Evolutionary conservation across 2,329 filamentous ascomycete species (phyloP).

Genomic region (Juglanconis sp.): DNA sequence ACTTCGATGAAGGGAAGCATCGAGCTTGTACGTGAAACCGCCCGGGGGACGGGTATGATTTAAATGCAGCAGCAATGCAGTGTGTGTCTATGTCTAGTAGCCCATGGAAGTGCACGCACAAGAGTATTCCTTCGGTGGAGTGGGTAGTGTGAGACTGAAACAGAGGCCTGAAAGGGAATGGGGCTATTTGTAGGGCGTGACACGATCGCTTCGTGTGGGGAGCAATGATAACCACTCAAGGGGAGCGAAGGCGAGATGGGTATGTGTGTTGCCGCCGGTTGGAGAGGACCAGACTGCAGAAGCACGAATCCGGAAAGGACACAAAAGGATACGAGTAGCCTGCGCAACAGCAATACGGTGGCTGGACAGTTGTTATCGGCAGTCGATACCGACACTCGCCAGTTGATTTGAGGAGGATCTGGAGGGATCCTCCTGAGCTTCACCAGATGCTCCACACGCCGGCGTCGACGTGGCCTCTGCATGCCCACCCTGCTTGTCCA

Average conservation of each 20-base stretch:
- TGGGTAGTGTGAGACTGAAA: not conserved
- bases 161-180: not conserved
- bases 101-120: too few species aligned
- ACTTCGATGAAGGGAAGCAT: conserved; percentile 59
- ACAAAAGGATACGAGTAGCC: not conserved
- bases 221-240: conserved; percentile 1
- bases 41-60: conserved; percentile 1
- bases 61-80: conserved; percentile 1
- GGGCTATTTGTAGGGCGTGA: not conserved
- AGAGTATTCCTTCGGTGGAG: too few species aligned
- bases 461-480: conserved; percentile 4
- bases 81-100: too few species aligned
- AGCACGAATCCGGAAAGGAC: conserved; percentile 10
- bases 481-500: too few species aligned
- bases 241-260: not conserved
- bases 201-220: not conserved
- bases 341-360: not conserved
- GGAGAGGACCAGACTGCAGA: conserved; percentile 7
- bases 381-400: conserved; percentile 11
- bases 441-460: not conserved
- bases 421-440: not conserved
- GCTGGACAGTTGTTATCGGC: not conserved
- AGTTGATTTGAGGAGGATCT: not conserved
- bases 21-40: conserved; percentile 23
- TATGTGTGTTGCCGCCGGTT: conserved; percentile 11